phyloP scores from a whole-genome alignment of 768 basidiomycete species.

The Tubosaeta sp. region DNA sequence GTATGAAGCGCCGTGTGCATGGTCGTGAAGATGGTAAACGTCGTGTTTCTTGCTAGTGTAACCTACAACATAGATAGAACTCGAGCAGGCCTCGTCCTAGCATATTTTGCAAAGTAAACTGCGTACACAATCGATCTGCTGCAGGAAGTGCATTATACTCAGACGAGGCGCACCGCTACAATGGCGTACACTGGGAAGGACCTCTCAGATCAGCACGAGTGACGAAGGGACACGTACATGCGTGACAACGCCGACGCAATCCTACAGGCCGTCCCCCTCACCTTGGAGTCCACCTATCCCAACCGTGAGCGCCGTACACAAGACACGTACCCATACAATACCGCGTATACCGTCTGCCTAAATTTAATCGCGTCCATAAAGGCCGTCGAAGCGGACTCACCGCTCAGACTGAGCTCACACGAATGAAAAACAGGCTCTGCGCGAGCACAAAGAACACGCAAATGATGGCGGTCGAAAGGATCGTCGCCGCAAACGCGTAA shows the following conservation, averaged over 20 bases:
- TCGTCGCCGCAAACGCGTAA: constrained; percentile 70
- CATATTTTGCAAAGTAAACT: too few species aligned
- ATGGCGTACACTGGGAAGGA: constrained; percentile 77
- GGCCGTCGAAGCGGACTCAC: constrained; percentile 12
- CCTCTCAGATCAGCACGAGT: too few species aligned
- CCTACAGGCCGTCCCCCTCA: constrained; percentile 85
- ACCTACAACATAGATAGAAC: too few species aligned
- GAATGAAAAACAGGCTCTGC: constrained; percentile 51
- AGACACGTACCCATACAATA: constrained; percentile 59
- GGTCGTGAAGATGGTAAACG: too few species aligned
- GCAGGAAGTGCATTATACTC: too few species aligned
- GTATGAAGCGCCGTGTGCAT: neutral
- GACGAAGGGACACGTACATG: constrained; percentile 29
- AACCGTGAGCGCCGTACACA: too few species aligned
- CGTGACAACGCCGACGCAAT: constrained; percentile 88
- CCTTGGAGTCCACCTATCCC: constrained; percentile 72
- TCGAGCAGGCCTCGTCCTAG: too few species aligned
- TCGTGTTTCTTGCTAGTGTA: too few species aligned
- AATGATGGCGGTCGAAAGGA: constrained; percentile 70
- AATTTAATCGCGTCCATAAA: neutral
- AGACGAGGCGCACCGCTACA: constrained; percentile 56
- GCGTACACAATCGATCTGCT: too few species aligned
- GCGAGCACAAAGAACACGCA: constrained; percentile 68
- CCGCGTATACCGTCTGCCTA: constrained; percentile 75
- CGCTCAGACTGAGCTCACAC: constrained; percentile 70